Conservation (phyloP, 768 basidiomycete species). For the Infundibulicybe gibba region DNA sequence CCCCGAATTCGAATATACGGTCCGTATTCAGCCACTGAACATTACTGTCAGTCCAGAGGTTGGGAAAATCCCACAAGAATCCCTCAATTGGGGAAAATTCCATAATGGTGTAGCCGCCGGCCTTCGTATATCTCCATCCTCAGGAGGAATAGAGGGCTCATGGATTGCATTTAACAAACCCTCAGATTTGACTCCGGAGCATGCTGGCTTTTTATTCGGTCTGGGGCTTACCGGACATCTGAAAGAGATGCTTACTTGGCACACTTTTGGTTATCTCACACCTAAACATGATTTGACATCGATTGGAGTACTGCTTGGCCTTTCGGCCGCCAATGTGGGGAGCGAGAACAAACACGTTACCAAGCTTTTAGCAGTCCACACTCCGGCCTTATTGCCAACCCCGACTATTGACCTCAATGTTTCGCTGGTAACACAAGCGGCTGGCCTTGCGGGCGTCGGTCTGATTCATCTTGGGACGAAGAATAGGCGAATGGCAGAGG, state of each 20-base stretch:
- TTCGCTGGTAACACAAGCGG: conserved; percentile 83
- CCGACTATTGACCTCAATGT: conserved; percentile 88
- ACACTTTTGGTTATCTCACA: conserved; percentile 92
- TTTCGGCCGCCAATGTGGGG: conserved; percentile 87
- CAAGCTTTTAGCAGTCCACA: conserved; percentile 88
- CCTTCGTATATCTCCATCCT: conserved; percentile 75
- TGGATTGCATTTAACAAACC: conserved; percentile 98
- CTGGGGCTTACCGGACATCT: conserved; percentile 92
- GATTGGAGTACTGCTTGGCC: conserved; percentile 89
- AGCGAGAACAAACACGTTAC: conserved; percentile 85
- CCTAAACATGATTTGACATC: conserved; percentile 96
- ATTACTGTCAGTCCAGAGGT: conserved; percentile 58
- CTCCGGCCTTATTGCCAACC: conserved; percentile 86
- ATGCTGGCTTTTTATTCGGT: conserved; percentile 94
- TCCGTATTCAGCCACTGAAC: conserved; percentile 74
- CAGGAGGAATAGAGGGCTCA: conserved; percentile 78
- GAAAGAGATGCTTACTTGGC: conserved; percentile 87
- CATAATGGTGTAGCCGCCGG: conserved; percentile 96
- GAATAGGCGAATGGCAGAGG: conserved; percentile 89
- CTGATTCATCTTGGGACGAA: conserved; percentile 86
- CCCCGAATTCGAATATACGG: conserved; percentile 74
- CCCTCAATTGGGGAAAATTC: conserved; percentile 91
- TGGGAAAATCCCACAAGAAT: conserved; percentile 73
- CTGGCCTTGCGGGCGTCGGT: conserved; percentile 85
- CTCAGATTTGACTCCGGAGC: conserved; percentile 83